Conservation (phyloP, 352 stramenopile genomes). For the Globisporangium acanthophoron region DNA sequence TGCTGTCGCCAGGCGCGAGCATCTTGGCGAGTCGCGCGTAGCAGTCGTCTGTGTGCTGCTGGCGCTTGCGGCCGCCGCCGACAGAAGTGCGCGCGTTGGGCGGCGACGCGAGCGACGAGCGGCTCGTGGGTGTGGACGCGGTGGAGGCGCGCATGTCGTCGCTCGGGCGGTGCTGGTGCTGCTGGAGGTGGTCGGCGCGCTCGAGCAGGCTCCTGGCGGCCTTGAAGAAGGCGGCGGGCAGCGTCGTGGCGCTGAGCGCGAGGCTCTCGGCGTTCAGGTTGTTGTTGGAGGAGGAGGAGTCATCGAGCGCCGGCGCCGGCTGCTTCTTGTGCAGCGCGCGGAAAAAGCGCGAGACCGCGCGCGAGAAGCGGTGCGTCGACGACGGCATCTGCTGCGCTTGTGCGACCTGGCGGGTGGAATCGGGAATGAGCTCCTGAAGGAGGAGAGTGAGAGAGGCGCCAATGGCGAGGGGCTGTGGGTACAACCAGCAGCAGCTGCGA, state of each 20-base stretch:
- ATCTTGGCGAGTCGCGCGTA: conserved; percentile 17
- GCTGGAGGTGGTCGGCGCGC: conserved; percentile 2
- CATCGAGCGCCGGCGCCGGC: conserved; percentile 13
- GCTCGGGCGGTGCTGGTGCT: neutral
- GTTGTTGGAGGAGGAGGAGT: neutral
- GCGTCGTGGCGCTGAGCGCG: conserved; percentile 1
- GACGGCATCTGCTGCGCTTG: conserved; percentile 8
- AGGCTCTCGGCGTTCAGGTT: neutral
- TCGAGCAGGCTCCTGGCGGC: conserved; percentile 14
- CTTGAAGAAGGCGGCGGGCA: conserved; percentile 32
- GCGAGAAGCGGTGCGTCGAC: conserved; percentile 27
- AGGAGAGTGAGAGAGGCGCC: neutral
- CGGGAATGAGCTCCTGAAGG: neutral
- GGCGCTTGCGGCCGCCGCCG: conserved; percentile 15
- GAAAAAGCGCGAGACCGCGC: conserved; percentile 31
- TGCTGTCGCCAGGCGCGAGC: conserved; percentile 13
- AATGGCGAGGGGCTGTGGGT: too few relatives aligned
- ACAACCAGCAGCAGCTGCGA: too few relatives aligned
- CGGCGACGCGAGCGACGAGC: conserved; percentile 9
- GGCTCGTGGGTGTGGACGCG: conserved; percentile 3
- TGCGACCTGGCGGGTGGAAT: neutral
- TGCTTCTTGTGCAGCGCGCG: conserved; percentile 32
- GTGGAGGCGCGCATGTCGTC: neutral
- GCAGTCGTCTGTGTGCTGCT: conserved; percentile 7
- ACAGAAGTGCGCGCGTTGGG: neutral